Evolutionary conservation across 139 green algal genomes (phyloP).

Genomic region (Diplosphaera chodatii): DNA sequence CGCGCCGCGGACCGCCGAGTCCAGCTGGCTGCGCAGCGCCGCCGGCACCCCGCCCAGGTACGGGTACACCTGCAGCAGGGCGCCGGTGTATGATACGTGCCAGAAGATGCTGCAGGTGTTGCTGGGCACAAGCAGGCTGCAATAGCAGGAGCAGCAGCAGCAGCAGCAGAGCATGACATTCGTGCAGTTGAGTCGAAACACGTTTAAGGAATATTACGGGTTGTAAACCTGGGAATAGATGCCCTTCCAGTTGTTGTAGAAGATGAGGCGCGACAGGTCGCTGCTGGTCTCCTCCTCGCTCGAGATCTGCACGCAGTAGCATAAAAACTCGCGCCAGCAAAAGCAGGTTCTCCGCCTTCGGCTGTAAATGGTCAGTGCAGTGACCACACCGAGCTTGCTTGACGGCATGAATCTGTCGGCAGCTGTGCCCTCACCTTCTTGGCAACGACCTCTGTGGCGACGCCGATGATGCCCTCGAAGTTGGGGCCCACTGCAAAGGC

Average conservation of each 20-base stretch:
- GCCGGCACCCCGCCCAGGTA: background rate
- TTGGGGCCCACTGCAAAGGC: background rate
- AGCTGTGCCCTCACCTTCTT: slow-evolving; percentile 20
- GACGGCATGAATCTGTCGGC: too few relatives aligned
- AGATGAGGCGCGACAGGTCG: slow-evolving; percentile 22
- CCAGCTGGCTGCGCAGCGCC: slow-evolving; percentile 1
- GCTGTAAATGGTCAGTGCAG: too few relatives aligned
- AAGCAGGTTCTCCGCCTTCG: too few relatives aligned
- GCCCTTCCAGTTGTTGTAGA: slow-evolving; percentile 38
- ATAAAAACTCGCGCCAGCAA: background rate
- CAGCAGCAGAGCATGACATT: too few relatives aligned
- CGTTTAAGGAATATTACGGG: slow-evolving; percentile 2
- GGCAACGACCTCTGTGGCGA: slow-evolving; percentile 23
- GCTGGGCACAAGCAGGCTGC: too few relatives aligned
- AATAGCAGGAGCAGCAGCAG: too few relatives aligned
- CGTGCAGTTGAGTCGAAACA: too few relatives aligned
- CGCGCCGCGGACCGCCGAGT: background rate
- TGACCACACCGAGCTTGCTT: too few relatives aligned
- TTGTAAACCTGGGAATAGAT: slow-evolving; percentile 12
- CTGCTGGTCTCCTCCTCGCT: slow-evolving; percentile 29
- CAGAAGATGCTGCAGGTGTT: too few relatives aligned
- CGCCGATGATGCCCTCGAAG: slow-evolving; percentile 24
- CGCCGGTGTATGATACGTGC: background rate
- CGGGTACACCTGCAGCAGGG: background rate
- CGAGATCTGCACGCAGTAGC: background rate